phyloP scores from a whole-genome alignment of 2,329 filamentous ascomycete species.

The Penicillium crustosum region DNA sequence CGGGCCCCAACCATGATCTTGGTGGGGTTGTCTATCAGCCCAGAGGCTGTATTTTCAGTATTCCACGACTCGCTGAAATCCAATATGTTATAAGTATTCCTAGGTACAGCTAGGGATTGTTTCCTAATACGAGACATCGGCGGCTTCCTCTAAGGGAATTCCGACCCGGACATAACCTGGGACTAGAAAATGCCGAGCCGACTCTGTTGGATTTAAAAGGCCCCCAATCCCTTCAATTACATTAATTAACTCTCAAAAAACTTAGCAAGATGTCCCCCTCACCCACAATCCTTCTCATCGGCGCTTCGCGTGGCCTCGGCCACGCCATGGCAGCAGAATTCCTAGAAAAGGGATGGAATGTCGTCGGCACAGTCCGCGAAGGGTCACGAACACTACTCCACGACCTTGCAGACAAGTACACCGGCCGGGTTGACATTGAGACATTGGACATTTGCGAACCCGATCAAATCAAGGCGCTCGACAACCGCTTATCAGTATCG shows the following conservation, averaged over 20 bases:
- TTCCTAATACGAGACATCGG: neutral
- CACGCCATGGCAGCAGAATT: constrained; percentile 1
- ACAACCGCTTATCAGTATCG: neutral
- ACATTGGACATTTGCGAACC: constrained; percentile 2
- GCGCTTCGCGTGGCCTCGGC: constrained; percentile 1
- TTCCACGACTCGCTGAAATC: neutral
- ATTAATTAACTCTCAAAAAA: neutral
- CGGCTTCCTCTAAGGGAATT: neutral
- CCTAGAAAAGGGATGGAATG: constrained; percentile 3
- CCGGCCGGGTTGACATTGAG: neutral
- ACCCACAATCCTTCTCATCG: neutral
- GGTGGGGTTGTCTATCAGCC: neutral
- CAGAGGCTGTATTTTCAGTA: neutral
- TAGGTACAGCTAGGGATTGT: neutral
- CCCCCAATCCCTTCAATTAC: neutral
- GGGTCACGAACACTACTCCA: neutral
- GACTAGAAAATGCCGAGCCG: neutral
- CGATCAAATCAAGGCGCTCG: constrained; percentile 1
- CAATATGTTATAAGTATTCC: neutral
- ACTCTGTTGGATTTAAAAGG: neutral
- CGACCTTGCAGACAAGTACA: neutral
- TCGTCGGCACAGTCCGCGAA: neutral
- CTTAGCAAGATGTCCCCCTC: neutral
- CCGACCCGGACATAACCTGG: neutral
- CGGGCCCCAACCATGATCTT: neutral